Evolutionary conservation across 176 grass and related monocot species (phyloP).

Genomic region (Triticum urartu): DNA sequence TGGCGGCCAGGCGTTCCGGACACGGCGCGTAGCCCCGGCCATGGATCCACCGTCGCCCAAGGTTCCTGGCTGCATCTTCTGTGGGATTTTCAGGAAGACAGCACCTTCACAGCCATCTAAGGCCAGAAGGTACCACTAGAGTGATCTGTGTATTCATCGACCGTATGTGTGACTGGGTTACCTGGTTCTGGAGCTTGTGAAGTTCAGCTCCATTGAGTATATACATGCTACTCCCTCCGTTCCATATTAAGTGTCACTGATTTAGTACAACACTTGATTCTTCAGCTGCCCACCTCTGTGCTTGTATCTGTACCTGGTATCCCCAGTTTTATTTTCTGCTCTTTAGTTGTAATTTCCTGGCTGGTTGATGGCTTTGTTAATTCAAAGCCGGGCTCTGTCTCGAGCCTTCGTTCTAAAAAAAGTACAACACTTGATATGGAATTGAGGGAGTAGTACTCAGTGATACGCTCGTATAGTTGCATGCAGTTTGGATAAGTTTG

Average conservation of each 20-base stretch:
- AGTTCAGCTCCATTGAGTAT: background rate
- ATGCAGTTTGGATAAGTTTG: background rate
- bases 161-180: background rate
- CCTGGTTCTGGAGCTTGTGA: background rate
- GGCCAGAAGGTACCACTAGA: conserved; percentile 35
- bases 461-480: conserved; percentile 1
- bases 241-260: no score
- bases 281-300: no score
- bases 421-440: no score
- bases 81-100: conserved; percentile 45
- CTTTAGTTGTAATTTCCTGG: no score
- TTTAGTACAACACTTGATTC: no score
- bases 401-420: no score
- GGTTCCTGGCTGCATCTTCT: conserved; percentile 52
- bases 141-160: background rate
- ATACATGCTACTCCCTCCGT: no score
- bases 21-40: conserved; percentile 18
- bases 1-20: conserved; percentile 17
- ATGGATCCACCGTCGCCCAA: conserved; percentile 50
- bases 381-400: no score
- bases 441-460: background rate
- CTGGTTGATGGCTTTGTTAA: no score
- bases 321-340: no score
- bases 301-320: no score
- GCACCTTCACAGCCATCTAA: conserved; percentile 19